These are phyloP conservation scores for Phaeosphaeriaceae sp. DNA, from an alignment of 2,329 filamentous ascomycete genomes.

Conservation along the genomic window DNA sequence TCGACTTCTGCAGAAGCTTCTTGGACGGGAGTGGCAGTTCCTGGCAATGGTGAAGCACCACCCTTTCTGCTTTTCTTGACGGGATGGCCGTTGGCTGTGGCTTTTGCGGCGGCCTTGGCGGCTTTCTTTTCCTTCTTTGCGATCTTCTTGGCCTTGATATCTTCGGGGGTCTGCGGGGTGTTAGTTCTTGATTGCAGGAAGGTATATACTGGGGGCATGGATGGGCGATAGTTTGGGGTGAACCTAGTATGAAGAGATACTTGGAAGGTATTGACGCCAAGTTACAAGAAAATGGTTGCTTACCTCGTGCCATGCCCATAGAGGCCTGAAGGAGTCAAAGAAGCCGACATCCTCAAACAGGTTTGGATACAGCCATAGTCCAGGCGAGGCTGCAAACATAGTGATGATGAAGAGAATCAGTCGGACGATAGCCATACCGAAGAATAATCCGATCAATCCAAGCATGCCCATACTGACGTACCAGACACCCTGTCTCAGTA, in stretches of 20 bases:
- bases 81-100: slow-evolving; percentile 37
- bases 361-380: slow-evolving; percentile 98
- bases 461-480: slow-evolving; percentile 95
- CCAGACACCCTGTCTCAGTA: slow-evolving; percentile 92
- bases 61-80: slow-evolving; percentile 45
- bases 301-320: slow-evolving; percentile 99
- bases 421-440: slow-evolving; percentile 96
- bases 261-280: too few species aligned
- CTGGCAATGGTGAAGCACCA: slow-evolving; percentile 32
- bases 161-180: slow-evolving; percentile 44
- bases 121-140: slow-evolving; percentile 49
- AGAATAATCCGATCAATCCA: slow-evolving; percentile 88
- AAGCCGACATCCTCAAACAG: slow-evolving; percentile 98
- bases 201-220: too few species aligned
- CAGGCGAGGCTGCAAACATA: slow-evolving; percentile 81
- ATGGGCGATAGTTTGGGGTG: too few species aligned
- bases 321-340: slow-evolving; percentile 92
- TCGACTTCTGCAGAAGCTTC: slow-evolving; percentile 24
- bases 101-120: slow-evolving; percentile 39
- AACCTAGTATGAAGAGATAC: too few species aligned
- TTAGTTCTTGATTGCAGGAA: not conserved
- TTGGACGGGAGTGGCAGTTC: slow-evolving; percentile 16
- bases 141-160: slow-evolving; percentile 54
- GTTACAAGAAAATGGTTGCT: not conserved
- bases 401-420: slow-evolving; percentile 93